Conservation (phyloP, 164 flowering plant species). For the Kalanchoe fedtschenkoi region DNA sequence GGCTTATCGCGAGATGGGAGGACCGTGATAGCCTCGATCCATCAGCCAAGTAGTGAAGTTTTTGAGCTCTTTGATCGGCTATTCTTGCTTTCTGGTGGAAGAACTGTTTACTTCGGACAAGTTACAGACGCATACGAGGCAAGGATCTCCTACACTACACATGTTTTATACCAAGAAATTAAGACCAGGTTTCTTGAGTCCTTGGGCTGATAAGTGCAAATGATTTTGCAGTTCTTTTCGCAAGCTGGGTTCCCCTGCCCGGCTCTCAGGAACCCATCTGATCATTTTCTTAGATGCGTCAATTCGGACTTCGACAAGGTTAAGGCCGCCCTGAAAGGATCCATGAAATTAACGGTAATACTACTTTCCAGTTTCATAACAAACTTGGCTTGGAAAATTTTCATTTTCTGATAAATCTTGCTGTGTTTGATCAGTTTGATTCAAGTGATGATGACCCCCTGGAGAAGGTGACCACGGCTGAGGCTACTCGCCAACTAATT, state of each 20-base stretch:
- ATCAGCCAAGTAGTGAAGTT: conserved; percentile 96
- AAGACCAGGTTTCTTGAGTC: background rate
- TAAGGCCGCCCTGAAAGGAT: conserved; percentile 81
- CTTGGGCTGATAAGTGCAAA: background rate
- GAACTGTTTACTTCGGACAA: conserved; percentile 80
- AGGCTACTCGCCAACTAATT: conserved; percentile 58
- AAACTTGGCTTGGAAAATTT: background rate
- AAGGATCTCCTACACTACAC: conserved; percentile 5
- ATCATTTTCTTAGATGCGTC: conserved; percentile 87
- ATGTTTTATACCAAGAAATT: background rate
- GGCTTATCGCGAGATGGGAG: conserved; percentile 75
- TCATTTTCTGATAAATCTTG: background rate
- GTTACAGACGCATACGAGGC: conserved; percentile 86
- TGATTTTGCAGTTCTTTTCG: conserved; percentile 62
- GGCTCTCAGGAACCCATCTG: conserved; percentile 87
- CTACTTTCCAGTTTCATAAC: no score
- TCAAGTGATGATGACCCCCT: conserved; percentile 74
- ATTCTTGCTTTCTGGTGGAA: conserved; percentile 87
- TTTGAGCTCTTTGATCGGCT: conserved; percentile 85
- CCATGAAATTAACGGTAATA: conserved; percentile 85
- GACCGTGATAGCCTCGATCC: conserved; percentile 89
- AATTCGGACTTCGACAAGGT: conserved; percentile 95
- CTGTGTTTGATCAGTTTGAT: conserved; percentile 42
- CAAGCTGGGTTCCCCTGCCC: conserved; percentile 98
- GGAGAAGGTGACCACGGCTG: conserved; percentile 73